phyloP scores from a whole-genome alignment of 371 early-diverging fungal genomes.

The Mucor circinelloides region DNA sequence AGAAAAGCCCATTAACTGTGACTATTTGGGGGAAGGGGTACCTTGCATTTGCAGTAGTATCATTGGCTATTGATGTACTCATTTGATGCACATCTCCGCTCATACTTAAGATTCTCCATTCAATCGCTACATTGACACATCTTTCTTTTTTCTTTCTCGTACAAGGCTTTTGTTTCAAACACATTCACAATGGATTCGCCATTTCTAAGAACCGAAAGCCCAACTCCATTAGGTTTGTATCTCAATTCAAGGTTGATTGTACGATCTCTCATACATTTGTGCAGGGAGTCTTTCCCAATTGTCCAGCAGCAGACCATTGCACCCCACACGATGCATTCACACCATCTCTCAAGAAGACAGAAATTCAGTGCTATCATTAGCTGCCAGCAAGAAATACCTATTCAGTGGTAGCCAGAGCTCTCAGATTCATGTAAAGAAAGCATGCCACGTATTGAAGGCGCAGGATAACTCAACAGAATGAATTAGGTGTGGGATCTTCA shows the following conservation, averaged over 20 bases:
- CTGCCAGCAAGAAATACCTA: conserved; percentile 59
- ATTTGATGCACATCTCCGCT: conserved; percentile 11
- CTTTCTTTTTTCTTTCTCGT: neutral
- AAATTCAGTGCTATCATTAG: conserved; percentile 70
- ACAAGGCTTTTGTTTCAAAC: neutral
- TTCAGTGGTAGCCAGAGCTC: conserved; percentile 79
- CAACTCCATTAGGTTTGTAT: conserved; percentile 22
- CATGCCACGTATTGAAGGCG: neutral
- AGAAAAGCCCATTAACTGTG: neutral
- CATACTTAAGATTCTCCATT: neutral
- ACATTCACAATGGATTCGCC: conserved; percentile 18
- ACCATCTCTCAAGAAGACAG: conserved; percentile 66
- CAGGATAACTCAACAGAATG: neutral
- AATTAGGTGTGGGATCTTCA: conserved; percentile 74
- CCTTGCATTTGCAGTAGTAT: neutral
- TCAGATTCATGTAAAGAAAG: conserved; percentile 53
- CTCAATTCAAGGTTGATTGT: neutral
- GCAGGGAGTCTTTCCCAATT: conserved; percentile 27
- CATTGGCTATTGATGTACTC: conserved; percentile 6
- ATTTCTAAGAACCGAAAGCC: conserved; percentile 22
- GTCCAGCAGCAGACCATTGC: conserved; percentile 7
- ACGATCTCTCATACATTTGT: neutral
- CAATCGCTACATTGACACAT: neutral
- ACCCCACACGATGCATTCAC: conserved; percentile 53
- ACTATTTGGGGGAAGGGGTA: neutral